A percentile compares a stretch with the other conserved stretches of the same genome.
These are phyloP conservation scores for Arabidopsis suecica DNA, from an alignment of 345 rosid species.

Conservation along the genomic window DNA sequence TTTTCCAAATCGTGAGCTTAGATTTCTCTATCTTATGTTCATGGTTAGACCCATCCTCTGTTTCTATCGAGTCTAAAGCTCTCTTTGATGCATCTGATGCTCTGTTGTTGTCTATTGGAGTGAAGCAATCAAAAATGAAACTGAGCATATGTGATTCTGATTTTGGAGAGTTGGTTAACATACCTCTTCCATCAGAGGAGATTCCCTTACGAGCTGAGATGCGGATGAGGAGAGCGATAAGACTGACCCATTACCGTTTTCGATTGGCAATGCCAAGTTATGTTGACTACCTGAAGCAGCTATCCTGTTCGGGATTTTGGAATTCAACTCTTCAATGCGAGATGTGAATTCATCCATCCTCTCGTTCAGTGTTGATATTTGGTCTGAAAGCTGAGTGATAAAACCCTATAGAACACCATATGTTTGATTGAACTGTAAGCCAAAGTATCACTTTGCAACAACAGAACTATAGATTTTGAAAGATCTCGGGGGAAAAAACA, in stretches of 20 bases:
- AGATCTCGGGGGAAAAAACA: slow-evolving; percentile 6
- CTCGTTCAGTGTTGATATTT: slow-evolving; percentile 92
- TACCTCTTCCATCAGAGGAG: slow-evolving; percentile 96
- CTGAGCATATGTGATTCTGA: slow-evolving; percentile 7
- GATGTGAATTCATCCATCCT: slow-evolving; percentile 94
- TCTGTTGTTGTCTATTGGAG: neutral
- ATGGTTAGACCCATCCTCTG: neutral
- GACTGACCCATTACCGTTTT: slow-evolving; percentile 75
- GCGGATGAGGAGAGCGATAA: slow-evolving; percentile 80
- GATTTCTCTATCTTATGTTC: neutral
- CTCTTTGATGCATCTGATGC: slow-evolving; percentile 18
- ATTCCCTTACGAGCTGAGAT: slow-evolving; percentile 81
- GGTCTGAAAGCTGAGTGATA: slow-evolving; percentile 88
- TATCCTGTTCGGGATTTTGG: slow-evolving; percentile 63
- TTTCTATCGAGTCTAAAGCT: slow-evolving; percentile 1
- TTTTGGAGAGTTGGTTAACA: slow-evolving; percentile 17
- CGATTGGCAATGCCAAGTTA: slow-evolving; percentile 70
- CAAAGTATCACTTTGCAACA: slow-evolving; percentile 18
- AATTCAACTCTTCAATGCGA: slow-evolving; percentile 82
- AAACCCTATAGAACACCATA: slow-evolving; percentile 61
- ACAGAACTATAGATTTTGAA: slow-evolving; percentile 10
- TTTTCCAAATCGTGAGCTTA: neutral
- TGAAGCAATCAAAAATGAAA: slow-evolving; percentile 14
- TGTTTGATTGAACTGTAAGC: neutral
- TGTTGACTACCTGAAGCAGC: slow-evolving; percentile 78